These are phyloP conservation scores for Eruca vesicaria DNA, from an alignment of 441 rosid genomes.

Conservation along the genomic window DNA sequence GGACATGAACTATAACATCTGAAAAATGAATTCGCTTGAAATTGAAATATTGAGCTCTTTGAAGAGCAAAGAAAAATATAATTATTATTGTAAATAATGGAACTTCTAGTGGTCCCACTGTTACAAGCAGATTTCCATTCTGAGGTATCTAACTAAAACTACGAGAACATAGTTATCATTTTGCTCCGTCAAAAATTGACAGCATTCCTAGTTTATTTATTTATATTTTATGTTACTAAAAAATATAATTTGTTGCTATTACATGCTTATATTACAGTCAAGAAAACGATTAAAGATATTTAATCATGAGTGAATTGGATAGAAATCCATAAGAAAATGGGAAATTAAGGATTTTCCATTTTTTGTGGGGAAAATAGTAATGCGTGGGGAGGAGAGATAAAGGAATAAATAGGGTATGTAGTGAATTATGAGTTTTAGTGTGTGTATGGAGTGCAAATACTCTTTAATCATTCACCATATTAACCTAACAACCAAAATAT, in stretches of 20 bases:
- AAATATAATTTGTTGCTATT: background rate
- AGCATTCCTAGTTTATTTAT: slow-evolving; percentile 24
- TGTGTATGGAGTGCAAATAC: no score
- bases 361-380: no score
- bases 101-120: slow-evolving; percentile 19
- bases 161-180: slow-evolving; percentile 28
- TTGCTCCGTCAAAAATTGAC: slow-evolving; percentile 22
- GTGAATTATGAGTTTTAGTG: no score
- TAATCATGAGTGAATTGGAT: no score
- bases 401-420: no score
- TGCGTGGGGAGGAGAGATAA: no score
- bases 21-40: background rate
- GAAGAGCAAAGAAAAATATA: background rate
- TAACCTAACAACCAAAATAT: no score
- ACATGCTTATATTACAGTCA: background rate
- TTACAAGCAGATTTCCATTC: slow-evolving; percentile 36
- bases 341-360: no score
- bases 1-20: background rate
- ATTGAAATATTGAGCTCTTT: background rate
- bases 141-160: slow-evolving; percentile 34
- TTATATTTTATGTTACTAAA: background rate
- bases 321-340: no score
- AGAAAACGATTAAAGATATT: background rate
- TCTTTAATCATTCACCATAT: no score
- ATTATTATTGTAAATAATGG: background rate